Evolutionary conservation across 768 basidiomycete genomes (phyloP).

Genomic region (Piloderma croceum): DNA sequence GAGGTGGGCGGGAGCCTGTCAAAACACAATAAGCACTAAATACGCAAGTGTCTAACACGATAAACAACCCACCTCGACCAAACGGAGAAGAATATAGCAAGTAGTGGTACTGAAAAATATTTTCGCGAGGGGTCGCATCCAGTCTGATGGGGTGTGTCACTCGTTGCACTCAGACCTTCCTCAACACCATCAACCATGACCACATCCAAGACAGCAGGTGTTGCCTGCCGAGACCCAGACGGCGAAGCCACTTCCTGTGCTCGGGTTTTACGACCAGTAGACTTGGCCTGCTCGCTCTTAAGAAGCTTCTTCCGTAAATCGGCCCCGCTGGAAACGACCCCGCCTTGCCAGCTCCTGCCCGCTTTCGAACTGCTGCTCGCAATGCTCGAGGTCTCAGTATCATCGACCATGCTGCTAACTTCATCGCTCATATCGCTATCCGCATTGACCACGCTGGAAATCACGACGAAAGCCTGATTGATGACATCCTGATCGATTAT

Average conservation of each 20-base stretch:
- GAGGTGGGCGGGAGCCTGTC: slow-evolving; percentile 80
- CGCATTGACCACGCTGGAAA: slow-evolving; percentile 46
- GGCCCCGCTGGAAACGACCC: slow-evolving; percentile 36
- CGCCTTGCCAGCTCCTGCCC: slow-evolving; percentile 34
- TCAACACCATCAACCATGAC: slow-evolving; percentile 28
- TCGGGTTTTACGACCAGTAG: slow-evolving; percentile 52
- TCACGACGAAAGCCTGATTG: slow-evolving; percentile 64
- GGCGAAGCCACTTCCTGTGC: slow-evolving; percentile 49
- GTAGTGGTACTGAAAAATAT: slow-evolving; percentile 87
- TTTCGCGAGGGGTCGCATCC: slow-evolving; percentile 32
- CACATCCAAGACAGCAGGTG: slow-evolving; percentile 50
- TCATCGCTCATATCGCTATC: slow-evolving; percentile 57
- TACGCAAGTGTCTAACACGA: slow-evolving; percentile 82
- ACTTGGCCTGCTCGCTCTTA: slow-evolving; percentile 81
- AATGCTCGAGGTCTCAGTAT: slow-evolving; percentile 29
- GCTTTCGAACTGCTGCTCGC: slow-evolving; percentile 22
- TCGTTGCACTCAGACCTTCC: too few relatives aligned
- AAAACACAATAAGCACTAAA: slow-evolving; percentile 84
- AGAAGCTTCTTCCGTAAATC: slow-evolving; percentile 76
- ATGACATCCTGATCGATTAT: slow-evolving; percentile 72
- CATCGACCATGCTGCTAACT: slow-evolving; percentile 28
- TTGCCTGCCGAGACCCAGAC: slow-evolving; percentile 54
- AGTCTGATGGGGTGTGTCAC: too few relatives aligned
- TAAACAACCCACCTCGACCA: slow-evolving; percentile 74
- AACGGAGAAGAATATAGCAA: slow-evolving; percentile 79